Percentiles rank a stretch among this genome's conserved stretches.
Conservation (phyloP, 78 protist species). For the Bigelowiella natans region DNA sequence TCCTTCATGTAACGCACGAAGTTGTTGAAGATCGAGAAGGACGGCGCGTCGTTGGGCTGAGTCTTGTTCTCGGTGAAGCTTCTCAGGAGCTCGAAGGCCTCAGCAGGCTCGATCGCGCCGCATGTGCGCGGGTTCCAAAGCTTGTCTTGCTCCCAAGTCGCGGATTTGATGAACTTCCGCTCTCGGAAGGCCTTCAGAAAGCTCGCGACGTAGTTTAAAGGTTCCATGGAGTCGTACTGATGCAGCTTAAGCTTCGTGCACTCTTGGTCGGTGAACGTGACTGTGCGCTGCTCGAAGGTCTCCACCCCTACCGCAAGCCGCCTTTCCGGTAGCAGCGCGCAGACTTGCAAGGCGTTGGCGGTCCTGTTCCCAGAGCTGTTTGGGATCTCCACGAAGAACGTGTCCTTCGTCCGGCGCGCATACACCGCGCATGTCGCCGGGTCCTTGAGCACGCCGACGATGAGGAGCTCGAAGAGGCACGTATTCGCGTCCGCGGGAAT, state of each 20-base stretch:
- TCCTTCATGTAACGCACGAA: background rate
- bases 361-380: background rate
- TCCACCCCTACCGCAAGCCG: background rate
- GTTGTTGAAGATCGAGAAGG: background rate
- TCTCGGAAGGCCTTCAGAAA: background rate
- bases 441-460: conserved; percentile 7
- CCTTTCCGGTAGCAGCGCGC: background rate
- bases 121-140: background rate
- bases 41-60: background rate
- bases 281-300: background rate
- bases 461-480: conserved; percentile 1
- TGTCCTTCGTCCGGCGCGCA: background rate
- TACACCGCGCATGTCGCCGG: background rate
- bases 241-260: background rate
- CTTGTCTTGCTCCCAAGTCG: background rate
- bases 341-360: background rate
- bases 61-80: background rate
- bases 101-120: background rate
- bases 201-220: background rate
- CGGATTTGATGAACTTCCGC: background rate
- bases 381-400: background rate
- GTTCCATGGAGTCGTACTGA: background rate
- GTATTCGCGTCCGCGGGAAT: background rate
- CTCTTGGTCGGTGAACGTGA: background rate
- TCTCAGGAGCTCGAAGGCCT: background rate